A percentile compares a stretch with the other conserved stretches of the same genome.
Conservation (phyloP, 2,329 filamentous ascomycete genomes). For the Sarocladium oryzae region DNA sequence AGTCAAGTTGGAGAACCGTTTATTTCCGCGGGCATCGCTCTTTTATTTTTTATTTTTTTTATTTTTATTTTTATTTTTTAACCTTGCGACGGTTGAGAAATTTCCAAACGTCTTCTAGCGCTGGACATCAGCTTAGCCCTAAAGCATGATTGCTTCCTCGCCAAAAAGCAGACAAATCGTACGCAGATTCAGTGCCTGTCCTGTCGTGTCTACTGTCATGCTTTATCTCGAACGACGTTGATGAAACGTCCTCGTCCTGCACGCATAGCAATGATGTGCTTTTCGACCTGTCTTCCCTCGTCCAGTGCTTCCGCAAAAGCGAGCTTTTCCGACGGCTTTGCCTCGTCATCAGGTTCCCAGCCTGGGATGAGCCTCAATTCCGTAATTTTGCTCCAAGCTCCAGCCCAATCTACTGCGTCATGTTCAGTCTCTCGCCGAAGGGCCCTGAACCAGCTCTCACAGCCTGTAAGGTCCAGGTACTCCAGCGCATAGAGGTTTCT, state of each 20-base stretch:
- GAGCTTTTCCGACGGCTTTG: slow-evolving; percentile 24
- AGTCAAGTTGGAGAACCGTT: background rate
- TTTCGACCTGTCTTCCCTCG: slow-evolving; percentile 38
- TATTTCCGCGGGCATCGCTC: no score
- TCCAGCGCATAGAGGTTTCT: slow-evolving; percentile 50
- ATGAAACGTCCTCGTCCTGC: slow-evolving; percentile 43
- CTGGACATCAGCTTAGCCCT: no score
- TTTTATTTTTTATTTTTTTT: no score
- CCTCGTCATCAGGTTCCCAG: slow-evolving; percentile 30
- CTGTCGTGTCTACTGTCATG: no score
- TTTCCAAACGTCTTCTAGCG: no score
- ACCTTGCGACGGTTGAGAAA: no score
- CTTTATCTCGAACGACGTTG: slow-evolving; percentile 37
- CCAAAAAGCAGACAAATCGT: no score
- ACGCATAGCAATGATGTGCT: slow-evolving; percentile 37
- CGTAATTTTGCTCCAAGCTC: slow-evolving; percentile 46
- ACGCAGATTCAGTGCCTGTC: no score
- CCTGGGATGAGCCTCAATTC: slow-evolving; percentile 39
- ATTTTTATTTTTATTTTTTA: no score
- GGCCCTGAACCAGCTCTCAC: slow-evolving; percentile 46
- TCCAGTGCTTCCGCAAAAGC: slow-evolving; percentile 29
- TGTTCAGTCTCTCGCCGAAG: slow-evolving; percentile 35
- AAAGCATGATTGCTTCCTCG: no score
- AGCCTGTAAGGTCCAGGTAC: slow-evolving; percentile 56
- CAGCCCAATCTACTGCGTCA: slow-evolving; percentile 47